These are phyloP conservation scores for Moniliella sp. DNA, from an alignment of 1,284 basidiomycete species.

Conservation along the genomic window DNA sequence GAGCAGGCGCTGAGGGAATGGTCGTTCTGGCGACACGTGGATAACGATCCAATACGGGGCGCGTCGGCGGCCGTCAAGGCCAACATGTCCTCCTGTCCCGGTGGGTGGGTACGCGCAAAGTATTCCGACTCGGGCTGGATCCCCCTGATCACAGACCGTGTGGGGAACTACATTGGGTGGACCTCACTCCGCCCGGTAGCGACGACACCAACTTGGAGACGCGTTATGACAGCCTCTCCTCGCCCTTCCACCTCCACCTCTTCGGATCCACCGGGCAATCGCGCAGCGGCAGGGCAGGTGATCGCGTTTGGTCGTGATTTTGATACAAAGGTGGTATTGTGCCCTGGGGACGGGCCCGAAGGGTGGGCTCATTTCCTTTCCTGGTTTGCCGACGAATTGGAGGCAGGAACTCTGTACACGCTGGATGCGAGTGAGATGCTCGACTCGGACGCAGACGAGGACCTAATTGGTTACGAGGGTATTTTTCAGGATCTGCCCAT, in stretches of 20 bases:
- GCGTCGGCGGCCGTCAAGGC: slow-evolving; percentile 16
- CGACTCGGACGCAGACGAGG: slow-evolving; percentile 19
- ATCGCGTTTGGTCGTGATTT: slow-evolving; percentile 95
- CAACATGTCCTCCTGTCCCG: slow-evolving; percentile 65
- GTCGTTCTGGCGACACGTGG: slow-evolving; percentile 28
- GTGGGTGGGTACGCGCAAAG: slow-evolving; percentile 65
- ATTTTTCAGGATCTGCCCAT: slow-evolving; percentile 18
- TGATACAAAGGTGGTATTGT: slow-evolving; percentile 81
- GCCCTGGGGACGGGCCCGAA: slow-evolving; percentile 48
- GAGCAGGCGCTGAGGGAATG: slow-evolving; percentile 25
- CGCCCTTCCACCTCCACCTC: no score
- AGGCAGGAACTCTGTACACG: slow-evolving; percentile 47
- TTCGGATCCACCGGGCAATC: no score
- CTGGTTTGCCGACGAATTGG: slow-evolving; percentile 75
- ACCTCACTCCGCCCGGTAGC: slow-evolving; percentile 55
- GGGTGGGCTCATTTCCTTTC: slow-evolving; percentile 91
- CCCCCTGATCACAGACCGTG: slow-evolving; percentile 73
- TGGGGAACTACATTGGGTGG: slow-evolving; percentile 92
- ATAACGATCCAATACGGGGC: slow-evolving; percentile 23
- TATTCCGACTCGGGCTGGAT: slow-evolving; percentile 92
- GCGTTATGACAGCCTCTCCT: no score
- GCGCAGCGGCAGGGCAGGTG: slow-evolving; percentile 64
- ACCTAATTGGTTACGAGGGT: slow-evolving; percentile 26
- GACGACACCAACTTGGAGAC: neutral
- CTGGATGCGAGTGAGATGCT: slow-evolving; percentile 9